Base-by-base conservation (phyloP, 345 rosid species). In the Theobroma cacao region DNA sequence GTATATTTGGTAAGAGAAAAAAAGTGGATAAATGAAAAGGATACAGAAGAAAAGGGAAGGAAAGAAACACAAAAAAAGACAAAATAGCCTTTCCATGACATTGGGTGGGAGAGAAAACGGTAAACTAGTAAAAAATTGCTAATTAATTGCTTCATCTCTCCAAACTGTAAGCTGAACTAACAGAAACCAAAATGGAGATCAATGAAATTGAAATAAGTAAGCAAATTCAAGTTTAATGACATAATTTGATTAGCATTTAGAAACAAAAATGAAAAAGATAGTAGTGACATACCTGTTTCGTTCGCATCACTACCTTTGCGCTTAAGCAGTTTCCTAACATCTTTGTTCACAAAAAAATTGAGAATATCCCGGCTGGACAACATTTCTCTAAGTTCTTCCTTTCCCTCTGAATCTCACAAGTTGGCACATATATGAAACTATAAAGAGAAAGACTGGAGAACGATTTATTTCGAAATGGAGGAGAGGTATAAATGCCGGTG, bases 261-360 rank as follows among this genome's bases (percentile, higher is more conserved):
- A 52, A 18, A 50, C 6, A 48, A 17, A 11, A 5, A 18, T n/a
- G 3, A 7, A 24, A 58, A 58, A 1, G 12, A 22, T 0, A 55
- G 8, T 22, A 11, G 7, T 4, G 10, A 2, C 10, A 68, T 34
- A 86, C 87, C 84, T 78, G 74, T 80, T 78, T 86, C 85, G 7
- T 84, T 86, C 36, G 88, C 89, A 83, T 88, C 88, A 78, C 85
- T 85, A 33, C 82, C 87, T 74, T 86, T 88, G 77, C 88, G 86
- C 77, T 88, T 85, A 2, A 88, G 84, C 13, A 84, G 63, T 77
- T 77, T 88, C 72, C 86, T 81, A 45, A 62, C 85, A 80, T 88
- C 91, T 71, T 86, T 88, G 74, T 67, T 86, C 6, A 79, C 75
- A 45, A 90, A 66, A 77, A 87, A 89, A 78, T 78, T 83, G 72